phyloP scores from a whole-genome alignment of 306 rosid species.

The Lithocarpus polystachyus region DNA sequence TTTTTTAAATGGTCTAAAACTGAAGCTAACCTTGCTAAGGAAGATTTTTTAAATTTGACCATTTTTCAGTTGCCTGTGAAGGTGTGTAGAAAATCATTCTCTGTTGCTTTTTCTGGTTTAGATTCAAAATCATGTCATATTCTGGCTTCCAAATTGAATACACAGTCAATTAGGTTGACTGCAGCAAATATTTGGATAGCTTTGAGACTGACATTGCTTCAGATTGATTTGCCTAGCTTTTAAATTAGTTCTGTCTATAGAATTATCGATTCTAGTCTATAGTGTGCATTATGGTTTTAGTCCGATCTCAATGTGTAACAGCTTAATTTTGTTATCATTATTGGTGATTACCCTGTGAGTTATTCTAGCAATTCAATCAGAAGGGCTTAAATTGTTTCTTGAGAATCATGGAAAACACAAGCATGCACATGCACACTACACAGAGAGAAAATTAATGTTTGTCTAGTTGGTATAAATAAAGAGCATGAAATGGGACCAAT shows the following conservation, averaged over 20 bases:
- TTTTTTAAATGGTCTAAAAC: background rate
- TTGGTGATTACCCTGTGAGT: background rate
- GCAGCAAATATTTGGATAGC: background rate
- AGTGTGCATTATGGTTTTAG: background rate
- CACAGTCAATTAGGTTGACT: background rate
- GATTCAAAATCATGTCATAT: background rate
- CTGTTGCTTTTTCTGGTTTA: background rate
- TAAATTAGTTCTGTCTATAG: background rate
- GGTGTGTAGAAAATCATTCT: background rate
- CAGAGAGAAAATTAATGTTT: background rate
- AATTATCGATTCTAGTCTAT: background rate
- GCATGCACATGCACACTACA: background rate
- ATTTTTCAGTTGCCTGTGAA: background rate
- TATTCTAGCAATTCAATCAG: background rate
- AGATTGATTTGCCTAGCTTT: background rate
- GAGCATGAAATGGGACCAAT: background rate
- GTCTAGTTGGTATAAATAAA: background rate
- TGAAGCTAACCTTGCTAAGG: background rate
- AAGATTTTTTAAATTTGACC: background rate
- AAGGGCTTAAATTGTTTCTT: background rate
- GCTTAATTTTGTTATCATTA: background rate
- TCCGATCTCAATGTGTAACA: background rate
- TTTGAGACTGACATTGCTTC: background rate
- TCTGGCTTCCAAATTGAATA: background rate
- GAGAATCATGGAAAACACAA: background rate